Evolutionary conservation across 2,329 filamentous ascomycete genomes (phyloP).

Genomic region (Penicillium vulpinum): DNA sequence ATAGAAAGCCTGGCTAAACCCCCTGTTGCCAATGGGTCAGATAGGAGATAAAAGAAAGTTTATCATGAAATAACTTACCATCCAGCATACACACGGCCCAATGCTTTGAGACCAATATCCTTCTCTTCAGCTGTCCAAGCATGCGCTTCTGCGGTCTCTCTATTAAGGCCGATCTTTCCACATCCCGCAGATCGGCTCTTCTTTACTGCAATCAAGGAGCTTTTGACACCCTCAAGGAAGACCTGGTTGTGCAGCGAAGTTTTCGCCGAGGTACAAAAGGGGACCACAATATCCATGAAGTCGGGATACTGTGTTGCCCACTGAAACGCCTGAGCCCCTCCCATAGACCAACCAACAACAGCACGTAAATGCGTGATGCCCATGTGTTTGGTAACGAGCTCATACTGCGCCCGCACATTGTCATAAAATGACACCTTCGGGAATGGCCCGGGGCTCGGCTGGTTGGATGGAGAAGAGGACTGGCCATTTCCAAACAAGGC

Average conservation of each 20-base stretch:
- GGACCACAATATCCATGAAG: conserved; percentile 65
- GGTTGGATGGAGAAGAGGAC: conserved; percentile 68
- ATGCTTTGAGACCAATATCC: conserved; percentile 64
- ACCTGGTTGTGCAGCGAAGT: conserved; percentile 68
- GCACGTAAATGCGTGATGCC: conserved; percentile 60
- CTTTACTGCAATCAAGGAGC: conserved; percentile 59
- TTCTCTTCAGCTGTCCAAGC: conserved; percentile 57
- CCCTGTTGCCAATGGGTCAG: conserved; percentile 48
- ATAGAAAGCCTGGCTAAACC: conserved; percentile 78
- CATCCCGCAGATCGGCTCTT: conserved; percentile 55
- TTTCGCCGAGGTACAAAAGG: conserved; percentile 66
- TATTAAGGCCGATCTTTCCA: conserved; percentile 46
- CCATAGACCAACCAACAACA: conserved; percentile 72
- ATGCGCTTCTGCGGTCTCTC: conserved; percentile 41
- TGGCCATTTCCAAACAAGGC: conserved; percentile 70
- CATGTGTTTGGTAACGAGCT: conserved; percentile 64
- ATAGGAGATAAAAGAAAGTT: not conserved
- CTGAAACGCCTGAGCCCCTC: conserved; percentile 65
- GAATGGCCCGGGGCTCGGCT: conserved; percentile 55
- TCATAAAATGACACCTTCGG: conserved; percentile 66
- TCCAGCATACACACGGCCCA: conserved; percentile 74
- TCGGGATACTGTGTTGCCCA: conserved; percentile 64
- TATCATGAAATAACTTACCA: conserved; percentile 48
- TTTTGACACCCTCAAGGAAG: conserved; percentile 66
- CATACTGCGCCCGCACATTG: conserved; percentile 67